A percentile compares a stretch with the other conserved stretches of the same genome.
phyloP scores from a whole-genome alignment of 495 filamentous ascomycete genomes.

The Cladorrhinum samala region DNA sequence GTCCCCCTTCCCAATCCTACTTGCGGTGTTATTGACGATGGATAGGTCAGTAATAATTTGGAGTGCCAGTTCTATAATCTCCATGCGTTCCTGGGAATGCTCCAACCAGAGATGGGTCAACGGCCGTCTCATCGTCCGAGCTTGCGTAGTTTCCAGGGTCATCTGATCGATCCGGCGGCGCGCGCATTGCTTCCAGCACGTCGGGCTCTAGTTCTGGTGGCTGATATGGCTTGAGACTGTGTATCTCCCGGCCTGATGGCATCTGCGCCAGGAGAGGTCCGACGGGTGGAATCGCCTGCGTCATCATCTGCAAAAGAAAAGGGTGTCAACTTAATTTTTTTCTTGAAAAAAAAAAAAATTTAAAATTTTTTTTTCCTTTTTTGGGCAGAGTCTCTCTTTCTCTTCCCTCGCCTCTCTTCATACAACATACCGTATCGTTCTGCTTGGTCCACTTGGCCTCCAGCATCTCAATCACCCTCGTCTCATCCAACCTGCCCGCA shows the following conservation, averaged over 20 bases:
- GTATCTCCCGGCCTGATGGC: constrained; percentile 83
- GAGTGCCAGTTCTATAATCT: constrained; percentile 31
- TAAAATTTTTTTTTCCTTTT: too few relatives aligned
- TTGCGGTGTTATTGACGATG: not conserved
- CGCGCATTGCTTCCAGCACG: constrained; percentile 47
- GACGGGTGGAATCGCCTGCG: constrained; percentile 66
- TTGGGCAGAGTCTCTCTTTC: too few relatives aligned
- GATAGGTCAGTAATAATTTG: constrained; percentile 31
- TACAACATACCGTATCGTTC: constrained; percentile 88
- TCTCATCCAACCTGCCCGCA: constrained; percentile 78
- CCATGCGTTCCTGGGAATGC: constrained; percentile 34
- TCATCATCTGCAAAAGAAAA: constrained; percentile 57
- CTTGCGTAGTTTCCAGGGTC: constrained; percentile 38
- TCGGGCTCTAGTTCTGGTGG: constrained; percentile 52
- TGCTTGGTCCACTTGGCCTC: constrained; percentile 84
- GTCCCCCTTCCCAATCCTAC: too few relatives aligned
- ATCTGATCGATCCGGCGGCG: constrained; percentile 45
- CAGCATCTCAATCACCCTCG: constrained; percentile 77
- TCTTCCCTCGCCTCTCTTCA: too few relatives aligned
- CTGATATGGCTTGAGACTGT: constrained; percentile 55
- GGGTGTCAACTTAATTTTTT: not conserved
- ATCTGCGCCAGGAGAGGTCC: constrained; percentile 65
- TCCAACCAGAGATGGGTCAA: constrained; percentile 22
- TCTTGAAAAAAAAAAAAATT: not conserved
- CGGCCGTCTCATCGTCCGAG: constrained; percentile 40